Base-by-base conservation (phyloP, 495 filamentous ascomycete species). In the Parathielavia appendiculata region DNA sequence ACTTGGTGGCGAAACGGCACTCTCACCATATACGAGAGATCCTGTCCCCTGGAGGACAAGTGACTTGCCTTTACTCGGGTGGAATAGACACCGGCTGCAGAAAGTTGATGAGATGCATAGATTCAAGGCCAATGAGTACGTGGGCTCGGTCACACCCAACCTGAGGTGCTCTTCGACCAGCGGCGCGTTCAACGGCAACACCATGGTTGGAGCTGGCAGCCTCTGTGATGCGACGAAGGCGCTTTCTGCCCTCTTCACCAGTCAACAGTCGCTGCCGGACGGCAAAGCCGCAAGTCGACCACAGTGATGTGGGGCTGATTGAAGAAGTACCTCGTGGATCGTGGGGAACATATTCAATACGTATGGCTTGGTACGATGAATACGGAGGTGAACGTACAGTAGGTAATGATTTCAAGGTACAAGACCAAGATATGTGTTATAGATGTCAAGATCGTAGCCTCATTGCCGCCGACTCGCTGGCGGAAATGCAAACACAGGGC, bases 1-100 rank as follows among this genome's bases (percentile, higher is more conserved):
- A 69, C 83, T 74, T 61, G 77, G 74, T 61, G 77, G 74, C 50
- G 77, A n/a, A 26, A 79, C 63, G 17, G 69, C 63, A 49, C 64
- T 53, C 40, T 74, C 26, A 62, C 59, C 2, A 14, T 74, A 41
- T 61, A 72, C 36, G 72, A 74, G 66, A 57, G 51, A 32, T 63
- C 60, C 4, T 74, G 72, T 34, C 66, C 70, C 7, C 23, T 49
- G 10, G 38, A 30, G 30, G 30, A 34, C 16, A 6, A 30, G 47
- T 62, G 32, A 48, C 54, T 40, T 5, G 12, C 9, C 14, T 13
- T 5, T 22, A 4, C 12, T 44, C 4, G 11, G 10, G 12, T 2
- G 12, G 4, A 16, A 40, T 40, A 10, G 1, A 8, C 0, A 20
- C 12, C 40, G 17, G 17, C 53, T 35, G 38, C 35, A 34, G 12